phyloP scores from a whole-genome alignment of 2,329 filamentous ascomycete genomes.

The Monilinia fructicola region DNA sequence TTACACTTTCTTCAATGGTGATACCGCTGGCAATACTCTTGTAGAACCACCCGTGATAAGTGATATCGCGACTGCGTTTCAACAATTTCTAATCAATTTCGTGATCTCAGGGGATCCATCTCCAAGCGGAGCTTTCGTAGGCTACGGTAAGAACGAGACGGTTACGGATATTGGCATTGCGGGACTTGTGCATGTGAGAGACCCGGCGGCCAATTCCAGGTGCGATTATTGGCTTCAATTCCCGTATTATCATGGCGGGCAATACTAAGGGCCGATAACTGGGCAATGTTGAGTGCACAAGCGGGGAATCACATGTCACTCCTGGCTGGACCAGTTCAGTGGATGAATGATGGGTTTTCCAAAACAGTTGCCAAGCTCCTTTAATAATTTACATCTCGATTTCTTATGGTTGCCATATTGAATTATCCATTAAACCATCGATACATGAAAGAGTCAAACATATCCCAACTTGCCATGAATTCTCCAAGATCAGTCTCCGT shows the following conservation, averaged over 20 bases:
- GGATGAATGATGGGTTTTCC: not conserved
- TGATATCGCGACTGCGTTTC: conserved; percentile 39
- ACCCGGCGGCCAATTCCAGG: conserved; percentile 36
- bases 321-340: too few relatives aligned
- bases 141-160: conserved; percentile 27
- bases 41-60: conserved; percentile 29
- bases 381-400: not conserved
- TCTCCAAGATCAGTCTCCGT: not conserved
- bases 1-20: conserved; percentile 52
- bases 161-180: conserved; percentile 24
- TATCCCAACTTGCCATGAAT: not conserved
- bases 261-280: not conserved
- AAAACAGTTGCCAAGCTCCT: not conserved
- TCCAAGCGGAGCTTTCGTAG: conserved; percentile 29
- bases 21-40: conserved; percentile 26
- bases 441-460: not conserved
- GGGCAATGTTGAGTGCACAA: too few relatives aligned
- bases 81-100: conserved; percentile 43
- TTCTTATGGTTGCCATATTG: not conserved
- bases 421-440: conserved; percentile 4
- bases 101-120: conserved; percentile 39
- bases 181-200: conserved; percentile 21
- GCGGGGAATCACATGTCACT: not conserved
- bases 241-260: conserved; percentile 4
- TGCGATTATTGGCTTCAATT: conserved; percentile 40